A percentile compares a stretch with the other conserved stretches of the same genome.
phyloP scores from a whole-genome alignment of 331 rosid genomes.

The Erythrophleum ivorense region DNA sequence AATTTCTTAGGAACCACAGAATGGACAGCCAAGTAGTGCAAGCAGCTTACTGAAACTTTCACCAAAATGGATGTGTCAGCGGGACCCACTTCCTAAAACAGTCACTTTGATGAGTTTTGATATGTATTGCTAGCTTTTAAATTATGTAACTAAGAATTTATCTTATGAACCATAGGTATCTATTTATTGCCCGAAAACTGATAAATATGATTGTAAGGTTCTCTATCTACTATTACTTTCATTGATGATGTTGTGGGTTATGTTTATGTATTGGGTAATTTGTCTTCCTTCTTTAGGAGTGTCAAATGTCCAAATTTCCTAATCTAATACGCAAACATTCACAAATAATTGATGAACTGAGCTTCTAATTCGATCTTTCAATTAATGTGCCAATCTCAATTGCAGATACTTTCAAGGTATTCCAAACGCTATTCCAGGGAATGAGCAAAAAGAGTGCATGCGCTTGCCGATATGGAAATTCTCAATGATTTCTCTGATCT shows the following conservation, averaged over 20 bases:
- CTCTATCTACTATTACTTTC: no score
- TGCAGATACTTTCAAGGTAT: conserved; percentile 89
- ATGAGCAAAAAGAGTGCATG: conserved; percentile 81
- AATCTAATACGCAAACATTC: no score
- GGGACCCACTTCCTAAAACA: background rate
- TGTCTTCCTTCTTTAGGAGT: no score
- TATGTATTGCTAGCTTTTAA: background rate
- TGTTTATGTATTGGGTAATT: background rate
- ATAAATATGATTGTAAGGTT: no score
- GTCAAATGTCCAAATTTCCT: no score
- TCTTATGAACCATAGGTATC: background rate
- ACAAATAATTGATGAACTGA: no score
- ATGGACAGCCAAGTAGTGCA: background rate
- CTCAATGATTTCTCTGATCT: conserved; percentile 27
- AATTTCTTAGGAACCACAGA: background rate
- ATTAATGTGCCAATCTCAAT: no score
- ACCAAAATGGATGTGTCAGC: no score
- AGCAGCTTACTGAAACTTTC: background rate
- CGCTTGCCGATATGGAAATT: conserved; percentile 59
- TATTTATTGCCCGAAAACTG: background rate
- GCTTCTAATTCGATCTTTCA: no score
- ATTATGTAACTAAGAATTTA: background rate
- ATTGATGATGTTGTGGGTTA: background rate
- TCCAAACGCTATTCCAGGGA: conserved; percentile 65
- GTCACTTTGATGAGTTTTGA: background rate